These are phyloP conservation scores for Pleurotus tuber-regium DNA, from an alignment of 768 basidiomycete species.

Conservation along the genomic window DNA sequence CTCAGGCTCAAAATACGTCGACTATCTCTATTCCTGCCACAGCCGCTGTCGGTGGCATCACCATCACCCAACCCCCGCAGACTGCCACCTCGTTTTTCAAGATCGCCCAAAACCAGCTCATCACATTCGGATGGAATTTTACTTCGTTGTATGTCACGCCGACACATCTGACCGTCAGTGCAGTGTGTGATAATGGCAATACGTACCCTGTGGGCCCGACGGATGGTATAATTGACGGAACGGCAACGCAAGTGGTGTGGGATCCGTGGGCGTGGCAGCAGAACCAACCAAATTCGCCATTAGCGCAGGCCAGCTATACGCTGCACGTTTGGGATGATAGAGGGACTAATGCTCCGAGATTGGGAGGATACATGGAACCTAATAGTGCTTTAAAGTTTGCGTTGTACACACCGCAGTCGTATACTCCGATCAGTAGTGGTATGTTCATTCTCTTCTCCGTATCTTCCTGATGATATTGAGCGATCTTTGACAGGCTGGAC, in stretches of 20 bases:
- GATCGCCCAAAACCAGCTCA: constrained; percentile 66
- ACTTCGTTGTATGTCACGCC: constrained; percentile 72
- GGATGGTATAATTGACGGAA: constrained; percentile 67
- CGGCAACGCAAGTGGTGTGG: constrained; percentile 75
- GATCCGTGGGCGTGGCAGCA: constrained; percentile 76
- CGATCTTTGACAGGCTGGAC: constrained; percentile 45
- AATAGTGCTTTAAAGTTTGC: constrained; percentile 77
- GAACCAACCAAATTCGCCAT: constrained; percentile 54
- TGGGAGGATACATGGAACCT: constrained; percentile 64
- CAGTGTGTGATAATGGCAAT: constrained; percentile 82
- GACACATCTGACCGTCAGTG: constrained; percentile 73
- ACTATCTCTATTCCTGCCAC: constrained; percentile 40
- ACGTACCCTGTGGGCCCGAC: constrained; percentile 87
- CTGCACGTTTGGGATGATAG: constrained; percentile 80
- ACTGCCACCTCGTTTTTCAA: constrained; percentile 86
- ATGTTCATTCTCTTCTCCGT: constrained; percentile 16
- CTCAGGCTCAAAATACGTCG: constrained; percentile 9
- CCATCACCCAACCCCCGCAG: constrained; percentile 78
- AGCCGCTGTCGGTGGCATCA: constrained; percentile 61
- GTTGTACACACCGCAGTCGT: constrained; percentile 74
- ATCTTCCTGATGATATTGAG: background rate
- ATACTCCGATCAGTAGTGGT: constrained; percentile 63
- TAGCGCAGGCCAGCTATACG: constrained; percentile 76
- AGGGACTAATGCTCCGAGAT: constrained; percentile 58
- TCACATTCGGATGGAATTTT: constrained; percentile 93